A percentile compares a stretch with the other conserved stretches of the same genome.
These are phyloP conservation scores for Penicillium occitanis DNA, from an alignment of 2,329 filamentous ascomycete species.

Conservation along the genomic window DNA sequence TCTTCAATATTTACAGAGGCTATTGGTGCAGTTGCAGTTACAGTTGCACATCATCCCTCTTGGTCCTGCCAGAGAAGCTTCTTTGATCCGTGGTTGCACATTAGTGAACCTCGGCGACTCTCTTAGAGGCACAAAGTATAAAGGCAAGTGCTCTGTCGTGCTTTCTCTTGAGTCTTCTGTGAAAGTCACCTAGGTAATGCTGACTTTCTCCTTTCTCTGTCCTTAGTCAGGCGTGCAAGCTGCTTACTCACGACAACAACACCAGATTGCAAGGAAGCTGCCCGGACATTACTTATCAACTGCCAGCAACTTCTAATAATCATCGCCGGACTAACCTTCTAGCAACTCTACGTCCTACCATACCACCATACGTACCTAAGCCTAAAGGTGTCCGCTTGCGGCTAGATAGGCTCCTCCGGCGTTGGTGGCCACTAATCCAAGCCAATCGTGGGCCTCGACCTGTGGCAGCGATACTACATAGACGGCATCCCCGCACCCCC, in stretches of 20 bases:
- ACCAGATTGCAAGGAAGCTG: neutral
- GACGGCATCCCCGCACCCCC: conserved; percentile 13
- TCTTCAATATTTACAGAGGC: neutral
- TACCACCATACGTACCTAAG: neutral
- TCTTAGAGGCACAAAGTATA: neutral
- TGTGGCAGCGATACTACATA: neutral
- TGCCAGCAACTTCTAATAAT: neutral
- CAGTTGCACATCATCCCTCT: neutral
- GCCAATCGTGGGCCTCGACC: neutral
- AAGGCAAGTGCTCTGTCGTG: neutral
- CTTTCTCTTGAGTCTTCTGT: neutral
- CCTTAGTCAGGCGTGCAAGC: neutral
- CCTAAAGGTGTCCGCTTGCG: neutral
- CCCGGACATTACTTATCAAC: neutral
- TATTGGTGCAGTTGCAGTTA: neutral
- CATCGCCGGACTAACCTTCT: neutral
- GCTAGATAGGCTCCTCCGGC: neutral
- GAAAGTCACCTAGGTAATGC: no score
- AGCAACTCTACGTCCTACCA: neutral
- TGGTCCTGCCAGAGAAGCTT: conserved; percentile 1
- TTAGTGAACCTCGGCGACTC: neutral
- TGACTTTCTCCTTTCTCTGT: neutral
- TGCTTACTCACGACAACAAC: neutral
- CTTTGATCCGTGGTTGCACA: conserved; percentile 7
- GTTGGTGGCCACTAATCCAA: conserved; percentile 4